Percentiles rank a stretch among this genome's conserved stretches.
Conservation (phyloP, 495 filamentous ascomycete genomes). For the Penicillium nucicola region DNA sequence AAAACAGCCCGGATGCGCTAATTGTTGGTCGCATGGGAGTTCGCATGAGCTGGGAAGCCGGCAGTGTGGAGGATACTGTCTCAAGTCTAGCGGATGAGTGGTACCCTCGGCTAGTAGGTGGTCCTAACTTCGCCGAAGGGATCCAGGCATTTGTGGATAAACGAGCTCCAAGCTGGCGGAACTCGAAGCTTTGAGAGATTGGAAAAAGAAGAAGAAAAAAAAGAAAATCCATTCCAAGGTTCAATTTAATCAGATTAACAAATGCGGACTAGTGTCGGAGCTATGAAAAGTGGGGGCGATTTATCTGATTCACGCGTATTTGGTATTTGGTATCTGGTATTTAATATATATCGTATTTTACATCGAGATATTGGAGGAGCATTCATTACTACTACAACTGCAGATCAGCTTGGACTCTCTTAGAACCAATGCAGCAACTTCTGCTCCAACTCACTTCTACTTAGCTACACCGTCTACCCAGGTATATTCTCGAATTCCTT, state of each 20-base stretch:
- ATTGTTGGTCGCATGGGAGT: conserved; percentile 65
- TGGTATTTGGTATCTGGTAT: no score
- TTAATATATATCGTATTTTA: no score
- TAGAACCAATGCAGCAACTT: no score
- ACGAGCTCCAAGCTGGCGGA: conserved; percentile 66
- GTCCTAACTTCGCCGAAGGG: conserved; percentile 76
- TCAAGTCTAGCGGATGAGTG: conserved; percentile 52
- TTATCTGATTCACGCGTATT: conserved; percentile 1
- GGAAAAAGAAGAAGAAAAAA: background rate
- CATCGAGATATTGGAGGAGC: no score
- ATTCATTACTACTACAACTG: no score
- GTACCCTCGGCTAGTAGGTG: conserved; percentile 58
- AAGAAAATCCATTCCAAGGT: background rate
- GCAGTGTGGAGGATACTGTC: conserved; percentile 62
- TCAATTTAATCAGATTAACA: conserved; percentile 5
- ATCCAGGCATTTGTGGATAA: conserved; percentile 78
- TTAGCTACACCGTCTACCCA: no score
- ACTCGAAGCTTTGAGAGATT: conserved; percentile 64
- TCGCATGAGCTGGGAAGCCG: conserved; percentile 63
- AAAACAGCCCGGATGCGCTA: conserved; percentile 67
- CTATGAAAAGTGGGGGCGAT: background rate
- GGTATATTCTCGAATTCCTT: no score
- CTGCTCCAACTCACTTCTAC: no score
- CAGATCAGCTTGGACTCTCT: no score
- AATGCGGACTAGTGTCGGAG: no score